Evolutionary conservation across 192 early-diverging fungal species (phyloP), one percentile per base, ranked within the genome.

Genomic region (Entophlyctis luteolus): DNA sequence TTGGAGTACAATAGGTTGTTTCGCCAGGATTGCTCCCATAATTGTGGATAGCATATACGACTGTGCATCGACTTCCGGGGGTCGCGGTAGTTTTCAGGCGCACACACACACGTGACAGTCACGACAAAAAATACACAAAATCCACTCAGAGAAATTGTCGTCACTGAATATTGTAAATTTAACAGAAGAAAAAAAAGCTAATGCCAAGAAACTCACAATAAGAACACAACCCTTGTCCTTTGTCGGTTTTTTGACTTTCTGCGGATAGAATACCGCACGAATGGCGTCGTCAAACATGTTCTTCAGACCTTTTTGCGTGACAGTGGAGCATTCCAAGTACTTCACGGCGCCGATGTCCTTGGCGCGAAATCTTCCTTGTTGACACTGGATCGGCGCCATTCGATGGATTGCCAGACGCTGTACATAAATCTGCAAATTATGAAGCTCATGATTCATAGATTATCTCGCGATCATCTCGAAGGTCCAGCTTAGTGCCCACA

Each of bases 211-310:
- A 58, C 56, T 16, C 25, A 58, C 56, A 25, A 58, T 35, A 36
- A 34, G 20, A 32, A 34, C 56, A 34, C 56, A 58, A 0, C 28
- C 38, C 27, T 42, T 32, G 20, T 34, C 28, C 6, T 20, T 18
- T 20, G 10, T 22, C 65, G 78, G 85, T 87, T 72, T 77, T 65
- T 85, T 86, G 76, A 86, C 87, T 81, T 85, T 86, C 31, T 90
- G 89, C 32, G 90, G 91, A 68, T 90, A 88, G 29, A 94, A 72
- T 28, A 90, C 92, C 31, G 91, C 92, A 1, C 91, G 85, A 62
- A 94, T 93, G 22, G 96, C 96, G 65, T 96, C 93, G 73, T 98
- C 96, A 87, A 98, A 98, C n/a, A 98, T 93, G 70, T 92, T 92
- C 77, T 93, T 93, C 49, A 93, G 73, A 8, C 91, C 90, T 74